A percentile compares a stretch with the other conserved stretches of the same genome.
phyloP scores from a whole-genome alignment of 1,284 basidiomycete genomes.

The Trichosporon inkin region DNA sequence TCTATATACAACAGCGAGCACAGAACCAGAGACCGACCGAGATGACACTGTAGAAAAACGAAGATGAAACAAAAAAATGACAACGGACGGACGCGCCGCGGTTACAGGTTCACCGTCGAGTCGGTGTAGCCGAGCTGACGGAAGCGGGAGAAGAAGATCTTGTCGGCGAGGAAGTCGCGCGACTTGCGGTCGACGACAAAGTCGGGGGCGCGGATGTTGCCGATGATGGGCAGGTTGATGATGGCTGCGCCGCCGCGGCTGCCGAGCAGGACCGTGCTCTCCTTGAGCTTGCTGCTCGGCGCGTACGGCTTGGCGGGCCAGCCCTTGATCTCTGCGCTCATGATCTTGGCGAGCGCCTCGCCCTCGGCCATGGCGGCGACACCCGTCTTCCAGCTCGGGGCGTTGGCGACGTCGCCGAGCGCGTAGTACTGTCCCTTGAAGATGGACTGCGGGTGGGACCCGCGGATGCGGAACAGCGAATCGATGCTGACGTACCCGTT shows the following conservation, averaged over 20 bases:
- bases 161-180: conserved; percentile 30
- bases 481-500: conserved; percentile 44
- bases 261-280: conserved; percentile 37
- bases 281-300: conserved; percentile 14
- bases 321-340: conserved; percentile 34
- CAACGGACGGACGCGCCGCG: not conserved
- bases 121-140: conserved; percentile 14
- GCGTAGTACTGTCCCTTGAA: conserved; percentile 41
- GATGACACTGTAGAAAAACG: not conserved
- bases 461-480: conserved; percentile 29
- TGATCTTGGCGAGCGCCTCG: conserved; percentile 26
- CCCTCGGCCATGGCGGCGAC: conserved; percentile 31
- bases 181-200: conserved; percentile 34
- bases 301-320: conserved; percentile 30
- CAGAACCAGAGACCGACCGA: not conserved
- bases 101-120: not conserved
- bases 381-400: conserved; percentile 41
- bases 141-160: conserved; percentile 33
- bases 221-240: conserved; percentile 33
- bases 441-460: conserved; percentile 19
- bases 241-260: conserved; percentile 30
- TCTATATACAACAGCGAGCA: conserved; percentile 8
- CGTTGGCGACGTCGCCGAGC: conserved; percentile 42
- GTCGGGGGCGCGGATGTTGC: conserved; percentile 25
- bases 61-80: too few species aligned